A percentile compares a stretch with the other conserved stretches of the same genome.
These are phyloP conservation scores for Fusarium cyanostomum DNA, from an alignment of 2,329 filamentous ascomycete species.

Conservation along the genomic window DNA sequence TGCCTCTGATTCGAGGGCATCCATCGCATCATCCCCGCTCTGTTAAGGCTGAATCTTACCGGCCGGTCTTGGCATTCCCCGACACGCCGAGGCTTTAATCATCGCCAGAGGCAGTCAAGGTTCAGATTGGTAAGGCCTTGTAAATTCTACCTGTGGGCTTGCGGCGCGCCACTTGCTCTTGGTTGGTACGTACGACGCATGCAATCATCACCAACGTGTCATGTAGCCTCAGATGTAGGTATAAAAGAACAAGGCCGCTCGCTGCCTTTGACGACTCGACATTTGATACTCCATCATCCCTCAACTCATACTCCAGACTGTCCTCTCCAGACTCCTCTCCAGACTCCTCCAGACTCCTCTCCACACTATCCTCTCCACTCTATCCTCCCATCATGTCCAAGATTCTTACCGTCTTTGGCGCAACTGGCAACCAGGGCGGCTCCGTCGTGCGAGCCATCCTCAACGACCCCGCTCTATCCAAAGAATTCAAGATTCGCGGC, in stretches of 20 bases:
- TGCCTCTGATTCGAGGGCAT: not conserved
- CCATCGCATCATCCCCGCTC: not conserved
- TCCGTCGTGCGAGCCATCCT: conserved; percentile 58
- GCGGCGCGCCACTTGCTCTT: not conserved
- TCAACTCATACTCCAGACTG: too few relatives aligned
- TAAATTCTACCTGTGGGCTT: not conserved
- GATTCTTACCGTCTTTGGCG: conserved; percentile 57
- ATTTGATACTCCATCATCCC: not conserved
- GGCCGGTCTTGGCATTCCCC: conserved; percentile 38
- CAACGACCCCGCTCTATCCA: conserved; percentile 55
- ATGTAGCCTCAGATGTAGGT: not conserved
- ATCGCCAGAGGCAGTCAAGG: not conserved
- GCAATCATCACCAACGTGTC: conserved; percentile 7
- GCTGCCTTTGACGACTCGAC: not conserved
- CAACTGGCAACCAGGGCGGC: conserved; percentile 60
- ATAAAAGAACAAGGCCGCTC: conserved; percentile 12
- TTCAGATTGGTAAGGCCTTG: conserved; percentile 28
- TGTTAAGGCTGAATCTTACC: conserved; percentile 13
- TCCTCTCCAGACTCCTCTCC: too few relatives aligned
- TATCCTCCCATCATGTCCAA: too few relatives aligned
- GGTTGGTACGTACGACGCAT: too few relatives aligned
- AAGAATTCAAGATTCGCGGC: conserved; percentile 56
- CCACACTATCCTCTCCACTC: too few relatives aligned
- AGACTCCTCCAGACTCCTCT: too few relatives aligned
- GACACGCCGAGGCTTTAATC: conserved; percentile 23